Evolutionary conservation across 192 early-diverging fungal genomes (phyloP), one percentile per base, ranked within the genome.

Genomic region (Anaeromyces robustus): DNA sequence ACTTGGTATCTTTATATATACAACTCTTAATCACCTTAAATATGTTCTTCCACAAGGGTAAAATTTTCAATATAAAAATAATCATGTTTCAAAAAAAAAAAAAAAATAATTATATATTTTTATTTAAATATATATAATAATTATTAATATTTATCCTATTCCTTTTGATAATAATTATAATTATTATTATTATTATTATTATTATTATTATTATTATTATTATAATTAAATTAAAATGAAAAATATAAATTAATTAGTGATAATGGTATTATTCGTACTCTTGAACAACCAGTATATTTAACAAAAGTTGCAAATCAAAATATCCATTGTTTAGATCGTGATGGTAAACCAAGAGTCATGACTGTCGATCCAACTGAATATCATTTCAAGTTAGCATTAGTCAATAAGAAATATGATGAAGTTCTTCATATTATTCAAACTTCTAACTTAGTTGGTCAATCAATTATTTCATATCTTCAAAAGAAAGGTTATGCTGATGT

Each of bases 401-500:
- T 95, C 34, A 90, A 93, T 81, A 90, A 92, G 77, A 95, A 99
- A 86, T 98, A 98, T 85, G 95, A 96, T 80, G 94, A 98, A 84
- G 98, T 99, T 0, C 88, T 99, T 78, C 91, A 95, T 82, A 96
- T 99, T 81, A 98, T 99, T 84, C 94, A 94, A 78, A 96, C 91
- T 80, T 96, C 94, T 12, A 98, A 98, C 86, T 86, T 99, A 77
- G 95, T 98, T 13, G 98, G 98, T 11, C 98, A 99, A 84, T 94
- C 95, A 29, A 99, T 99, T 85, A 99, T 99, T 86, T 96, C 96
- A 1, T 99, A 99, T 85, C 85, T 99, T 81, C 96, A 99, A 85
- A 98, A 98, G 92, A 98, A 99, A 86, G 98, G 98, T 0, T 98
- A 98, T 84, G 96, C 98, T 0, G 98, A 99, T 87, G 92, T 90